Percentiles rank a stretch among this genome's conserved stretches.
Evolutionary conservation across 1,139 yeast genomes (phyloP).

Genomic region (Lodderomyces parapsilosis): DNA sequence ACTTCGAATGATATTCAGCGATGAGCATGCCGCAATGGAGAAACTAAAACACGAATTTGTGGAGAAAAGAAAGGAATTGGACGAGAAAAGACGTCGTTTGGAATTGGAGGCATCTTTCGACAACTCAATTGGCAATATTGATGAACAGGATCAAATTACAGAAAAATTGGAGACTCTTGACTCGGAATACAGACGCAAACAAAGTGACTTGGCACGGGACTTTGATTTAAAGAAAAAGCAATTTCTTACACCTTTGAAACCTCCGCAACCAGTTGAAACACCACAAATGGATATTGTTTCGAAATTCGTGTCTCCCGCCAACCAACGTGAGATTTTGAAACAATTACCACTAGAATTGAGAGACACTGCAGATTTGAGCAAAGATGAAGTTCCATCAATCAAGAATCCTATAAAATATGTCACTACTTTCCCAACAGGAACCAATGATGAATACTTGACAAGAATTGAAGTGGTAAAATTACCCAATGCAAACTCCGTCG

Average conservation of each 20-base stretch:
- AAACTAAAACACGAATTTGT: slow-evolving; percentile 15
- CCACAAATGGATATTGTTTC: slow-evolving; percentile 15
- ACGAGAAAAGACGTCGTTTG: slow-evolving; percentile 14
- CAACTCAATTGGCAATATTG: slow-evolving; percentile 19
- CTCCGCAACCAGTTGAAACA: slow-evolving; percentile 23
- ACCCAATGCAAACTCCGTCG: slow-evolving; percentile 46
- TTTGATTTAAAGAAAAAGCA: slow-evolving; percentile 11
- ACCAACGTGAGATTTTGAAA: slow-evolving; percentile 31
- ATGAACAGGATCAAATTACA: slow-evolving; percentile 6
- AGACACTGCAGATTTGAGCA: slow-evolving; percentile 15
- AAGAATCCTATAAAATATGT: slow-evolving; percentile 38
- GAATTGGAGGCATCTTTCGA: slow-evolving; percentile 16
- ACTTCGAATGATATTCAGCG: slow-evolving; percentile 12
- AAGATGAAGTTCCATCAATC: slow-evolving; percentile 24
- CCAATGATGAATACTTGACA: slow-evolving; percentile 35
- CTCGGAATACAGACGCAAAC: slow-evolving; percentile 9
- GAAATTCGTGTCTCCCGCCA: slow-evolving; percentile 37
- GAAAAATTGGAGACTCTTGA: slow-evolving; percentile 6
- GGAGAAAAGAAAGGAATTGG: slow-evolving; percentile 11
- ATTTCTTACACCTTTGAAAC: slow-evolving; percentile 17
- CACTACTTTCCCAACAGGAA: slow-evolving; percentile 25
- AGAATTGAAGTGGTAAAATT: slow-evolving; percentile 42
- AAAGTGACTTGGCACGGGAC: slow-evolving; percentile 9
- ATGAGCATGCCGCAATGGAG: slow-evolving; percentile 17
- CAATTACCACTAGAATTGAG: slow-evolving; percentile 38